Percentiles rank a stretch among this genome's conserved stretches.
phyloP scores from a whole-genome alignment of 805 yeast genomes.

The Metschnikowia noctiluminum region DNA sequence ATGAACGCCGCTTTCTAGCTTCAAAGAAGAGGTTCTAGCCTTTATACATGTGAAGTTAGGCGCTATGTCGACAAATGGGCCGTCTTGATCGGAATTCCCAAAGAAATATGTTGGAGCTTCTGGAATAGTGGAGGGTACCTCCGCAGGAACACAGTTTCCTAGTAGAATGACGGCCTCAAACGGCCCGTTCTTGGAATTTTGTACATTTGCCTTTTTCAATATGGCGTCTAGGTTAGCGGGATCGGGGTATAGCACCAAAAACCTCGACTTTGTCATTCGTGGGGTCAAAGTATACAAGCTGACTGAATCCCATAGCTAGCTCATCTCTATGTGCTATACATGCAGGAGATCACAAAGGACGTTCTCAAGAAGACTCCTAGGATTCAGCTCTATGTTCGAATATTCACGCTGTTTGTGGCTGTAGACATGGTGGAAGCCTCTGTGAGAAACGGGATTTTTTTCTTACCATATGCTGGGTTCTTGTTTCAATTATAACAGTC shows the following conservation, averaged over 20 bases:
- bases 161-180: constrained; percentile 53
- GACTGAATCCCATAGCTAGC: too few species aligned
- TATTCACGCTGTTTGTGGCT: too few species aligned
- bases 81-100: constrained; percentile 10
- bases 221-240: constrained; percentile 42
- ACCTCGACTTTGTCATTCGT: constrained; percentile 22
- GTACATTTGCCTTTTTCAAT: constrained; percentile 42
- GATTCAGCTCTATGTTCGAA: too few species aligned
- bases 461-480: too few species aligned
- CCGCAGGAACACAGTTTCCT: constrained; percentile 30
- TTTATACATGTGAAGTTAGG: constrained; percentile 29
- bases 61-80: constrained; percentile 22
- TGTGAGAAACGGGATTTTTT: too few species aligned
- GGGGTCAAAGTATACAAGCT: too few species aligned
- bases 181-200: constrained; percentile 62
- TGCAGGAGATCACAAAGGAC: too few species aligned
- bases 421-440: too few species aligned
- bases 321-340: too few species aligned
- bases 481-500: too few species aligned
- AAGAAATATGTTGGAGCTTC: constrained; percentile 27
- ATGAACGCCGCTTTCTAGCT: constrained; percentile 43
- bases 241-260: constrained; percentile 46
- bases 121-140: constrained; percentile 20
- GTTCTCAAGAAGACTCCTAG: too few species aligned
- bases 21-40: constrained; percentile 31